Conservation (phyloP, 2,329 filamentous ascomycete genomes). For the Hypoxylon sp. region DNA sequence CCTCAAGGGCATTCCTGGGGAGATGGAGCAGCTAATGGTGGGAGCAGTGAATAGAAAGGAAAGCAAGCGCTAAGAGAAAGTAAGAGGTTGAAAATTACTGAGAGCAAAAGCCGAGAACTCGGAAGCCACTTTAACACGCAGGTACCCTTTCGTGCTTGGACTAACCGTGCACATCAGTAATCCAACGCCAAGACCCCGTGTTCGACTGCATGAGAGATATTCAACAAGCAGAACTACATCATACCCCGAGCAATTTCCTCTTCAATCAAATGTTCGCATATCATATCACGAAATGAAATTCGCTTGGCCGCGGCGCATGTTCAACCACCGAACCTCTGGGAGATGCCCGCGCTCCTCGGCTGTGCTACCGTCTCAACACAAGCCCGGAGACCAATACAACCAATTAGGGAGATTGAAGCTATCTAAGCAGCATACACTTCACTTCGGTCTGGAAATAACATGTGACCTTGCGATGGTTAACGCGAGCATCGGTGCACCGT, state of each 20-base stretch:
- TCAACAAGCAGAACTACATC: background rate
- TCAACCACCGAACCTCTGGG: constrained; percentile 24
- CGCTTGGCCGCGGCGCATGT: constrained; percentile 7
- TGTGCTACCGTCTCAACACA: constrained; percentile 15
- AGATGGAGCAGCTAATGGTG: no score
- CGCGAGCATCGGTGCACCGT: background rate
- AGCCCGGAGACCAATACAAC: constrained; percentile 11
- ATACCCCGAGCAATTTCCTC: constrained; percentile 7
- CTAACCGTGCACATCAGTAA: no score
- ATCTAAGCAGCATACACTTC: constrained; percentile 6
- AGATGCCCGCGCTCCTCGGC: background rate
- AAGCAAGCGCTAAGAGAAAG: no score
- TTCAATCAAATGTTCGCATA: constrained; percentile 1
- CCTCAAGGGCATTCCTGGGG: no score
- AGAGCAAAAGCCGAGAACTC: no score
- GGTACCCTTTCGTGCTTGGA: no score
- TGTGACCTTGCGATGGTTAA: background rate
- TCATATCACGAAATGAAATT: background rate
- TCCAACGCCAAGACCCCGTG: constrained; percentile 15
- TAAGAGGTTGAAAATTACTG: no score
- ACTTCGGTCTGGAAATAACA: background rate
- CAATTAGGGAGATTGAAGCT: constrained; percentile 19
- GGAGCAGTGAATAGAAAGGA: no score
- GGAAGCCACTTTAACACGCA: no score
- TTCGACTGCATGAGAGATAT: background rate